Evolutionary conservation across 257 asterid species (phyloP).

Genomic region (Craterostigma plantagineum): DNA sequence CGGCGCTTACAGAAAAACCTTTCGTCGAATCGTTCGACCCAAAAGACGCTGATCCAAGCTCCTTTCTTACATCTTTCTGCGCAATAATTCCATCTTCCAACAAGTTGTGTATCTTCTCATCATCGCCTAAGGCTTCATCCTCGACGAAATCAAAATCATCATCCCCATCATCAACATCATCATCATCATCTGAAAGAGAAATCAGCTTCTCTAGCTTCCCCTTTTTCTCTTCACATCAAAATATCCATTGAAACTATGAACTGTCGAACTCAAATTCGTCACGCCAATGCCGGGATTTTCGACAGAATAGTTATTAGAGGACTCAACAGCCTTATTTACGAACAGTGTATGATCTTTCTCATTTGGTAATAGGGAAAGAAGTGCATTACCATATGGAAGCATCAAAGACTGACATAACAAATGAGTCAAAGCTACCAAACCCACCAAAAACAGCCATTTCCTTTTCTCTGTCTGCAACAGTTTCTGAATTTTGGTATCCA

Average conservation of each 20-base stretch:
- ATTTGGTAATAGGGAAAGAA: conserved; percentile 31
- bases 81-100: conserved; percentile 15
- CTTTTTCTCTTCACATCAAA: conserved; percentile 12
- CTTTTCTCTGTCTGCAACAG: conserved; percentile 35
- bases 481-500: conserved; percentile 29
- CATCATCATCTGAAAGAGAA: conserved; percentile 14
- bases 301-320: conserved; percentile 10
- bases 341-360: conserved; percentile 7
- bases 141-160: conserved; percentile 48
- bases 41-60: conserved; percentile 1
- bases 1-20: no score
- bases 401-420: conserved; percentile 56
- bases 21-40: no score
- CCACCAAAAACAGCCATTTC: conserved; percentile 62
- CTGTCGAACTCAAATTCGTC: conserved; percentile 5
- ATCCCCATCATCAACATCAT: no score
- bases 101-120: no score
- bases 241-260: conserved; percentile 15
- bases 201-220: conserved; percentile 11
- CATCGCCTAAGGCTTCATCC: conserved; percentile 20
- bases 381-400: conserved; percentile 64
- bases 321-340: conserved; percentile 7
- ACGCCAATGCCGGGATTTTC: conserved; percentile 11
- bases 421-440: conserved; percentile 57
- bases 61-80: conserved; percentile 9